A percentile compares a stretch with the other conserved stretches of the same genome.
Conservation (phyloP, 331 rosid genomes). For the Dryas integrifolia region DNA sequence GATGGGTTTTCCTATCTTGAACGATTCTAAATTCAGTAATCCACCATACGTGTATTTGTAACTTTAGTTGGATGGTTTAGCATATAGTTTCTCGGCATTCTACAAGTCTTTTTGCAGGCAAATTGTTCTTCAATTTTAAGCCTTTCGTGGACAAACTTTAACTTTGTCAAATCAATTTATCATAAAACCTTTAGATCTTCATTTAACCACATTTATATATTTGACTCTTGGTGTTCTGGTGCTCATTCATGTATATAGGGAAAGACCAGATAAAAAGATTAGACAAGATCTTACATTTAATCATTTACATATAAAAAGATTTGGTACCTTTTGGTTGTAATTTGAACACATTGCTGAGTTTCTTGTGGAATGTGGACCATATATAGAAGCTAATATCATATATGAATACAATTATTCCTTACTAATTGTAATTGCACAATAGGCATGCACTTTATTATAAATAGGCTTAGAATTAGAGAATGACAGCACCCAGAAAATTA, state of each 20-base stretch:
- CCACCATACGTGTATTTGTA: too few relatives aligned
- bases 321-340: background rate
- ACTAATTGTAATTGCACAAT: background rate
- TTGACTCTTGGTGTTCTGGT: background rate
- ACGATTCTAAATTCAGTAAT: too few relatives aligned
- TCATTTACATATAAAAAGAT: background rate
- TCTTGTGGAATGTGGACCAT: background rate
- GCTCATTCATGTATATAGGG: background rate
- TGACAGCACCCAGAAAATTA: background rate
- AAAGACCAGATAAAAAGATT: background rate
- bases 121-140: too few relatives aligned
- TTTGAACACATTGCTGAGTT: background rate
- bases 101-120: too few relatives aligned
- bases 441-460: background rate
- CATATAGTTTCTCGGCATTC: too few relatives aligned
- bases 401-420: background rate
- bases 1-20: too few relatives aligned
- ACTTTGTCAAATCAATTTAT: too few relatives aligned
- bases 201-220: too few relatives aligned
- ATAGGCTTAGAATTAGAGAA: background rate
- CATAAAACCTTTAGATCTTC: too few relatives aligned
- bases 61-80: too few relatives aligned
- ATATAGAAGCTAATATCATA: conserved; percentile 5
- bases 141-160: too few relatives aligned
- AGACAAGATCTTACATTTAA: background rate